phyloP scores from a whole-genome alignment of 2,329 filamentous ascomycete species.

The Claviceps capensis region DNA sequence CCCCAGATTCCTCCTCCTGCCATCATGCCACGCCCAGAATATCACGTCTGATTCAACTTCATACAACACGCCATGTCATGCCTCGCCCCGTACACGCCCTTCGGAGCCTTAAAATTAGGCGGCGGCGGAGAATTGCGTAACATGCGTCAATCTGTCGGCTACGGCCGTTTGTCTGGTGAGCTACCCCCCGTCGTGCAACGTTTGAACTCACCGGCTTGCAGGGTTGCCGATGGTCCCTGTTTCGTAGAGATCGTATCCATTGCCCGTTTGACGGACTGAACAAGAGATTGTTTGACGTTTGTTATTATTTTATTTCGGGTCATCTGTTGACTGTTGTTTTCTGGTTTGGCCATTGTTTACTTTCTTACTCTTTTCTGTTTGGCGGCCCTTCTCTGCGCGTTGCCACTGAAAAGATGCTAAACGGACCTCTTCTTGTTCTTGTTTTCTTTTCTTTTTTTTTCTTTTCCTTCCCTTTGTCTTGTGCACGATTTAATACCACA shows the following conservation, averaged over 20 bases:
- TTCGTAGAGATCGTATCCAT: background rate
- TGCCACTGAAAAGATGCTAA: background rate
- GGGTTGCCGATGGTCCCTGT: conserved; percentile 1
- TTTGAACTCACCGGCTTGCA: conserved; percentile 5
- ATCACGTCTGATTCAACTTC: background rate
- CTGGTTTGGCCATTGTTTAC: background rate
- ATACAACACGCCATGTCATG: background rate
- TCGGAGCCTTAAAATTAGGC: background rate
- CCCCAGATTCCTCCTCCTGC: background rate
- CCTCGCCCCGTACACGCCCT: background rate
- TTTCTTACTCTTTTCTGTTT: background rate
- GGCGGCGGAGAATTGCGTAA: conserved; percentile 4
- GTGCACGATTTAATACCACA: no score
- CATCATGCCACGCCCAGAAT: background rate
- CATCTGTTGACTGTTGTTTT: background rate
- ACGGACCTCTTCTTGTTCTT: background rate
- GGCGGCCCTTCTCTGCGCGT: background rate
- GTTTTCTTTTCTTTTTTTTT: background rate
- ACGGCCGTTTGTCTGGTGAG: background rate
- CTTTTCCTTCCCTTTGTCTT: no score
- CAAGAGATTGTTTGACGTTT: background rate
- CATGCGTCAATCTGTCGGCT: background rate
- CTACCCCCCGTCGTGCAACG: conserved; percentile 1
- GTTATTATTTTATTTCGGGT: background rate
- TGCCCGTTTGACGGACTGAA: background rate